These are phyloP conservation scores for Gaultheria prostrata DNA, from an alignment of 148 eudicot species.

Conservation along the genomic window DNA sequence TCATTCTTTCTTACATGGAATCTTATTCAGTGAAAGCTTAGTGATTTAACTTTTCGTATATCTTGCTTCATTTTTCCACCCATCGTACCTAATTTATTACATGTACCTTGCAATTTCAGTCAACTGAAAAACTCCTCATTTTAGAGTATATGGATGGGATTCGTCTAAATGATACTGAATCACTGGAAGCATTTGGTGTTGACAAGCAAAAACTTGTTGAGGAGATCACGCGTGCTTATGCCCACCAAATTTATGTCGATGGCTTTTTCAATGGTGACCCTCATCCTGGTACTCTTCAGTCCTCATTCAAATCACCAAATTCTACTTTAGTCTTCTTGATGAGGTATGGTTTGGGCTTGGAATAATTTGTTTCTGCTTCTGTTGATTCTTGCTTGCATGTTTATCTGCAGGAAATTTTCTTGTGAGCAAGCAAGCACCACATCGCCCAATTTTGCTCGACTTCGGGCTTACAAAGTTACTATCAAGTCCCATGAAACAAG, in stretches of 20 bases:
- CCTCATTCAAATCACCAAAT: not conserved
- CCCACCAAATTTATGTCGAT: slow-evolving; percentile 97
- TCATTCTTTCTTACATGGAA: not conserved
- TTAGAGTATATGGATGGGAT: slow-evolving; percentile 97
- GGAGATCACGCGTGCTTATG: slow-evolving; percentile 97
- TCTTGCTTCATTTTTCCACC: not conserved
- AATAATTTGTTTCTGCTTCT: slow-evolving; percentile 1
- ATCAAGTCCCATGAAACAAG: slow-evolving; percentile 79
- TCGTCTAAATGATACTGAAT: slow-evolving; percentile 78
- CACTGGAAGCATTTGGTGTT: slow-evolving; percentile 78
- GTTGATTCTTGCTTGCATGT: slow-evolving; percentile 2
- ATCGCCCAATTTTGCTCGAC: slow-evolving; percentile 86
- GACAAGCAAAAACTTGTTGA: slow-evolving; percentile 91
- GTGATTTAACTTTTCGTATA: not conserved
- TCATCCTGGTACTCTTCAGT: slow-evolving; percentile 71
- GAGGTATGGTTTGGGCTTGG: not conserved
- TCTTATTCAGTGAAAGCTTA: not conserved
- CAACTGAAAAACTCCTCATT: slow-evolving; percentile 84
- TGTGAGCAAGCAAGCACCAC: slow-evolving; percentile 89
- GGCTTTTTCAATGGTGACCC: slow-evolving; percentile 99
- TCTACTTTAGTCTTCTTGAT: not conserved
- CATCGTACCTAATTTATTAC: not conserved
- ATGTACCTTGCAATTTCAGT: slow-evolving; percentile 45
- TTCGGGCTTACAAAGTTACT: slow-evolving; percentile 92
- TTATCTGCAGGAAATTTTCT: slow-evolving; percentile 79